These are phyloP conservation scores for Pneumocystis sp. DNA, from an alignment of 1,139 yeast species.

Conservation along the genomic window DNA sequence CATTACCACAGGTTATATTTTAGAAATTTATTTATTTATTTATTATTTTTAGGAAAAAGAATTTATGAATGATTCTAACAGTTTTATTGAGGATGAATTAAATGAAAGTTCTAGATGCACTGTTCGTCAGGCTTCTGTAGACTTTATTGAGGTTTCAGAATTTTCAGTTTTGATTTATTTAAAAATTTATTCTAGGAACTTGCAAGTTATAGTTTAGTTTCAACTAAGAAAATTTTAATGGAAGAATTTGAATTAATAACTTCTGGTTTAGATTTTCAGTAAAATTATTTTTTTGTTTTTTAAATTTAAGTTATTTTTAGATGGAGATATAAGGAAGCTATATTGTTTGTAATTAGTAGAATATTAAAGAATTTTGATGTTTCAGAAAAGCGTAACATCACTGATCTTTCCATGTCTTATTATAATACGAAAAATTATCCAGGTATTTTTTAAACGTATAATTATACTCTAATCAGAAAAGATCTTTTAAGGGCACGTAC, in stretches of 20 bases:
- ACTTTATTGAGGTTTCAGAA: not conserved
- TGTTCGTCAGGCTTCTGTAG: constrained; percentile 1
- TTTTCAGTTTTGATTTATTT: not conserved
- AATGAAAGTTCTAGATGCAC: not conserved
- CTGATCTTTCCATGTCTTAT: not conserved
- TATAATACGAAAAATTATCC: not conserved
- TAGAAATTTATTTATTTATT: not conserved
- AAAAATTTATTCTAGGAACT: not conserved
- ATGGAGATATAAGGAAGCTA: not conserved
- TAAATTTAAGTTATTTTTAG: not conserved
- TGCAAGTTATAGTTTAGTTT: not conserved
- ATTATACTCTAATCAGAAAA: not conserved
- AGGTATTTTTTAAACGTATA: not conserved
- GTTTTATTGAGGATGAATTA: not conserved
- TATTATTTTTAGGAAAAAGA: not conserved
- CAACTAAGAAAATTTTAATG: not conserved
- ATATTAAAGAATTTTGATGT: not conserved
- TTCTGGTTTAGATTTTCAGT: not conserved
- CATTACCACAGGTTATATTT: not conserved
- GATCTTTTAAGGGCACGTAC: not conserved
- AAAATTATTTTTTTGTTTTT: not conserved
- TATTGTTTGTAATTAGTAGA: not conserved
- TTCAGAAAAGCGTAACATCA: not conserved
- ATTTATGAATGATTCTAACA: not conserved
- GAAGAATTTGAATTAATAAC: not conserved